Conservation (phyloP, 2,329 filamentous ascomycete genomes). For the Clonostachys chloroleuca region DNA sequence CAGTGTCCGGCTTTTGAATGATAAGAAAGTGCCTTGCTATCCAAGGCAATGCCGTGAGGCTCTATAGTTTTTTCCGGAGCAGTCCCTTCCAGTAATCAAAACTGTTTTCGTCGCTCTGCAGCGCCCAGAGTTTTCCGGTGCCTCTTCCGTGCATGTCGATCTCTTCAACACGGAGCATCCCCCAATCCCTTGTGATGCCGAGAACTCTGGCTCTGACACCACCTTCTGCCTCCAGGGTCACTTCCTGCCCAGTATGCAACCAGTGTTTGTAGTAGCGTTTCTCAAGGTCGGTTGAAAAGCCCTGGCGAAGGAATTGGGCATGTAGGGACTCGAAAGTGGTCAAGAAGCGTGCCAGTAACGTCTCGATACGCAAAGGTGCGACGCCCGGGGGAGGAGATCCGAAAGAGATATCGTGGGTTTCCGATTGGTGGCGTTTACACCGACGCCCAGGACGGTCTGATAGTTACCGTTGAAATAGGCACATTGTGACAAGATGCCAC, state of each 20-base stretch:
- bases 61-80: constrained; percentile 63
- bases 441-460: constrained; percentile 80
- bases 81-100: constrained; percentile 96
- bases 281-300: constrained; percentile 73
- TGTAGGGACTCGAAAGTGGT: constrained; percentile 77
- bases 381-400: constrained; percentile 55
- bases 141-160: constrained; percentile 65
- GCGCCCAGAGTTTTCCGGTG: constrained; percentile 73
- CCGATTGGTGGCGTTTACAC: constrained; percentile 79
- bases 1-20: neutral
- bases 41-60: constrained; percentile 24
- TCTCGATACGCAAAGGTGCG: constrained; percentile 66
- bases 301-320: constrained; percentile 64
- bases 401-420: constrained; percentile 85
- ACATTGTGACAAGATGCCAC: constrained; percentile 88
- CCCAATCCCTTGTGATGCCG: constrained; percentile 91
- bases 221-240: constrained; percentile 76
- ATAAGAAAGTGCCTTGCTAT: neutral
- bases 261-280: constrained; percentile 75
- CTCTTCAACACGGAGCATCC: constrained; percentile 81
- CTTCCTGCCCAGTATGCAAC: constrained; percentile 73
- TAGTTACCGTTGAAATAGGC: constrained; percentile 74
- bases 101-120: constrained; percentile 97
- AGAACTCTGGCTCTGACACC: constrained; percentile 71
- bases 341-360: constrained; percentile 76